These are phyloP conservation scores for Coniella lustricola DNA, from an alignment of 2,329 filamentous ascomycete species.

Conservation along the genomic window DNA sequence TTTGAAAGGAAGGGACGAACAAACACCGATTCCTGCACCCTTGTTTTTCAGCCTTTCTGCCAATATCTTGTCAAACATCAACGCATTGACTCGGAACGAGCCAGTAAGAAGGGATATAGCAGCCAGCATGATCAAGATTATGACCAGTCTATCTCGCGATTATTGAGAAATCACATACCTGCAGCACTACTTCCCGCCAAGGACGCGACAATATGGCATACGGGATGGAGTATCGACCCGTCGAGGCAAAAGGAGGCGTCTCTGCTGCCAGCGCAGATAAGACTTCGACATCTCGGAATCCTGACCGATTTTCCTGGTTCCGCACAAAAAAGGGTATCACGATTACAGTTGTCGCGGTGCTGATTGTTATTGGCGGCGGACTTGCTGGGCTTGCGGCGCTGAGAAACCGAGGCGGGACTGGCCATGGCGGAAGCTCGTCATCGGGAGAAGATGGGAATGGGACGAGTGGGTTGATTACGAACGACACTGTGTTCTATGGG, in stretches of 20 bases:
- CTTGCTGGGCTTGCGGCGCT: constrained; percentile 29
- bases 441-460: background rate
- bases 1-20: too few relatives aligned
- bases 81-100: too few relatives aligned
- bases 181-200: too few relatives aligned
- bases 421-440: background rate
- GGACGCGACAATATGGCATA: constrained; percentile 10
- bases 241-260: constrained; percentile 2
- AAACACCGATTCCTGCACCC: too few relatives aligned
- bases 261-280: constrained; percentile 12
- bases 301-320: constrained; percentile 24
- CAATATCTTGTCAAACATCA: too few relatives aligned
- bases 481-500: constrained; percentile 42
- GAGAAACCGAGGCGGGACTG: constrained; percentile 8
- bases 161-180: too few relatives aligned
- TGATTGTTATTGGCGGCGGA: constrained; percentile 30
- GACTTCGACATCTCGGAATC: constrained; percentile 15
- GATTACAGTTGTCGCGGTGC: constrained; percentile 19
- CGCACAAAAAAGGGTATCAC: constrained; percentile 24
- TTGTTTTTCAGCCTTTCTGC: too few relatives aligned
- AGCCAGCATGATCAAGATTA: too few relatives aligned
- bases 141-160: too few relatives aligned
- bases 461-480: constrained; percentile 25
- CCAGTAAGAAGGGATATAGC: too few relatives aligned
- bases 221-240: constrained; percentile 2